These are phyloP conservation scores for Cynara cardunculus DNA, from an alignment of 129 eudicot genomes.

Conservation along the genomic window DNA sequence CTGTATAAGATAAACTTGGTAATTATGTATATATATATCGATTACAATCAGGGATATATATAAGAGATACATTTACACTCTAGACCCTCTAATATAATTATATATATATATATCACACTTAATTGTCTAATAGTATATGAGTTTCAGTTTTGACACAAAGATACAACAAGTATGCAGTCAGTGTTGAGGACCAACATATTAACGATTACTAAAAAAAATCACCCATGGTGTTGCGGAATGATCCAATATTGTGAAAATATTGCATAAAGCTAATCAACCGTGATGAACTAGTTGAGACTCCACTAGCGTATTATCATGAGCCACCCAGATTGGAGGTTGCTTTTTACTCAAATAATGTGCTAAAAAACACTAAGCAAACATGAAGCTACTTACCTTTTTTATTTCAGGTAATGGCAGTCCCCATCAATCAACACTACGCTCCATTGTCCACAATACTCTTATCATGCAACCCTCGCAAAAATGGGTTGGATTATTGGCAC, in stretches of 20 bases:
- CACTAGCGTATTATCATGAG: no score
- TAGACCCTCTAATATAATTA: no score
- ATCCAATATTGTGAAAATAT: not conserved
- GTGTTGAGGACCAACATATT: not conserved
- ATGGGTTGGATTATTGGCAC: not conserved
- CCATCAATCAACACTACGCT: slow-evolving; percentile 18
- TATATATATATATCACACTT: no score
- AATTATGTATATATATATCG: no score
- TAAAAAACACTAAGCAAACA: not conserved
- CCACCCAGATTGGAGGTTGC: not conserved
- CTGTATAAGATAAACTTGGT: no score
- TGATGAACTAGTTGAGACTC: not conserved
- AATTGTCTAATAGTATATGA: no score
- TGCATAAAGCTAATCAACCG: not conserved
- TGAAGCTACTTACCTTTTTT: not conserved
- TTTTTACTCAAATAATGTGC: slow-evolving; percentile 6
- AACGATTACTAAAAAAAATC: not conserved
- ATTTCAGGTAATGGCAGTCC: slow-evolving; percentile 22
- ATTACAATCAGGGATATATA: no score
- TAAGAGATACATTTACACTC: no score
- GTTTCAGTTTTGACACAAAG: not conserved
- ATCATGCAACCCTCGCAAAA: not conserved
- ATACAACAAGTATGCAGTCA: not conserved
- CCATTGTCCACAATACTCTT: slow-evolving; percentile 15
- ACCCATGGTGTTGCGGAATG: not conserved